A percentile compares a stretch with the other conserved stretches of the same genome.
These are phyloP conservation scores for Phallus indusiatus DNA, from an alignment of 768 basidiomycete species.

Conservation along the genomic window DNA sequence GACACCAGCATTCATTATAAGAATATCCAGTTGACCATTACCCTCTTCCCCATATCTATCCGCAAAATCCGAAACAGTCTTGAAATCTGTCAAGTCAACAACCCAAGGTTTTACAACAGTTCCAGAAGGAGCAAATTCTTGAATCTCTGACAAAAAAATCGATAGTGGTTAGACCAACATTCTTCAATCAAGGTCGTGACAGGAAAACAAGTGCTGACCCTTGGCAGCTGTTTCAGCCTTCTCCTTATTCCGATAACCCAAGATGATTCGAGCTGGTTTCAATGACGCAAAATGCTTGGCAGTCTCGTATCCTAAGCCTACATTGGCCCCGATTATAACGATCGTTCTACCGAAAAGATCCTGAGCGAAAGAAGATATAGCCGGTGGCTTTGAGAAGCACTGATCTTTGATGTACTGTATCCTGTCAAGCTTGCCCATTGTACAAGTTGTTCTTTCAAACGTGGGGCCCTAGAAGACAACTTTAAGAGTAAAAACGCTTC, in stretches of 20 bases:
- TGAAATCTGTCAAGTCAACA: conserved; percentile 6
- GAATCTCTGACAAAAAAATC: neutral
- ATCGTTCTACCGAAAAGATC: conserved; percentile 5
- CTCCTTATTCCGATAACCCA: conserved; percentile 23
- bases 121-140: neutral
- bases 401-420: neutral
- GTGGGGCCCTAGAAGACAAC: too few relatives aligned
- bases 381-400: neutral
- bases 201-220: neutral
- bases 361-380: neutral
- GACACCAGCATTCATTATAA: conserved; percentile 9
- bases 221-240: conserved; percentile 18
- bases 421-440: neutral
- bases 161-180: neutral
- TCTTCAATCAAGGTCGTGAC: neutral
- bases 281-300: conserved; percentile 23
- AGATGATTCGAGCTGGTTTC: conserved; percentile 22
- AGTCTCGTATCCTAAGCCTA: conserved; percentile 11
- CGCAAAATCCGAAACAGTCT: conserved; percentile 6
- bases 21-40: conserved; percentile 5
- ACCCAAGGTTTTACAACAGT: conserved; percentile 6
- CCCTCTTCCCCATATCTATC: conserved; percentile 5
- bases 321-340: conserved; percentile 11
- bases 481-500: too few relatives aligned
- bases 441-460: too few relatives aligned